Percentiles rank a stretch among this genome's conserved stretches.
Evolutionary conservation across 805 yeast genomes (phyloP).

Genomic region (Pachysolen tannophilus): DNA sequence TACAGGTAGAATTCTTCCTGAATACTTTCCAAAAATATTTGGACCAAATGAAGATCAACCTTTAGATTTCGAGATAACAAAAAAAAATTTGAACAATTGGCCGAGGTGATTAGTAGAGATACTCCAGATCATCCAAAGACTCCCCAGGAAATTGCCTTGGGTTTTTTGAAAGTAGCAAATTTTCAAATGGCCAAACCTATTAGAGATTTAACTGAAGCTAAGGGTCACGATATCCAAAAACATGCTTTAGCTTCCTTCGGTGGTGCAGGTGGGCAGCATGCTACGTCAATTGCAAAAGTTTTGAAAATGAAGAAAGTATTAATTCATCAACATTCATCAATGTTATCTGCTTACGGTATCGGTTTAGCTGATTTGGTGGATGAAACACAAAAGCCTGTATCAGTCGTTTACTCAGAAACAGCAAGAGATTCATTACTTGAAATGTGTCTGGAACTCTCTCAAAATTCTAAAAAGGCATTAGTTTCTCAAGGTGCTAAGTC

Average conservation of each 20-base stretch:
- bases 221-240: conserved; percentile 23
- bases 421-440: conserved; percentile 7
- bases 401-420: conserved; percentile 11
- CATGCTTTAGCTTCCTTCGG: conserved; percentile 28
- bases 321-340: conserved; percentile 26
- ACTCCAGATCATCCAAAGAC: conserved; percentile 13
- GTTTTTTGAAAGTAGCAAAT: conserved; percentile 25
- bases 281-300: conserved; percentile 20
- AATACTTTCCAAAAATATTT: conserved; percentile 23
- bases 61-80: conserved; percentile 17
- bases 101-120: conserved; percentile 20
- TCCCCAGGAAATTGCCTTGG: conserved; percentile 25
- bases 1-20: conserved; percentile 22
- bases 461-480: conserved; percentile 13
- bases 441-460: conserved; percentile 12
- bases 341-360: conserved; percentile 30
- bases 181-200: conserved; percentile 28
- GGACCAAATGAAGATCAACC: conserved; percentile 23
- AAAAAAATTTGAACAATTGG: conserved; percentile 19
- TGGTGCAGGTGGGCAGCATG: conserved; percentile 30
- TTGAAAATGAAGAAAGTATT: conserved; percentile 23
- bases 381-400: conserved; percentile 22
- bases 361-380: conserved; percentile 23
- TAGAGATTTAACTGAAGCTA: conserved; percentile 25
- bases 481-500: conserved; percentile 9